phyloP scores from a whole-genome alignment of 345 rosid species.

The Mallotus nudiflorus region DNA sequence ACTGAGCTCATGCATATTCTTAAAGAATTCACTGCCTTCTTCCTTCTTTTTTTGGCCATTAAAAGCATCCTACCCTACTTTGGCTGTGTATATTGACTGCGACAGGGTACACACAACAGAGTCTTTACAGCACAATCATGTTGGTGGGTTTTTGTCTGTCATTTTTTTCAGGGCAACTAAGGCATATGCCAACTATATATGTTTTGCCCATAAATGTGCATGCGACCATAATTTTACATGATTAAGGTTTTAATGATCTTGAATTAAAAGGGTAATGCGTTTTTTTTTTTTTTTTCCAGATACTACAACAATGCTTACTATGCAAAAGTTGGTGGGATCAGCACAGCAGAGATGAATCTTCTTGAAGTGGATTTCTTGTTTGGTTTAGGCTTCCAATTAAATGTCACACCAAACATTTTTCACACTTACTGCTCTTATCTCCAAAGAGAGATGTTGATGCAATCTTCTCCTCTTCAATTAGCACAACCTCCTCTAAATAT shows the following conservation, averaged over 20 bases:
- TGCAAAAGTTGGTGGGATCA: conserved; percentile 73
- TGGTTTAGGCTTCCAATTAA: conserved; percentile 62
- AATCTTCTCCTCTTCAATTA: conserved; percentile 37
- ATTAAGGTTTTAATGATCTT: neutral
- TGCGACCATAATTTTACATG: neutral
- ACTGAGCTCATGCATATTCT: too few species aligned
- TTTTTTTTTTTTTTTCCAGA: conserved; percentile 22
- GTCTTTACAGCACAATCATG: conserved; percentile 12
- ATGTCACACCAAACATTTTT: conserved; percentile 56
- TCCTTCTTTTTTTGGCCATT: neutral
- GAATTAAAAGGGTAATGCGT: neutral
- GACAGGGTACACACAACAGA: neutral
- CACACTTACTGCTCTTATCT: conserved; percentile 54
- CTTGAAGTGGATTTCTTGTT: conserved; percentile 77
- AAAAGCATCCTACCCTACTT: conserved; percentile 10
- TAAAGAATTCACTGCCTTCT: neutral
- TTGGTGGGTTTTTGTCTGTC: conserved; percentile 29
- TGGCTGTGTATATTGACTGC: conserved; percentile 8
- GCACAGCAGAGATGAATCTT: conserved; percentile 66
- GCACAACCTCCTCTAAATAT: conserved; percentile 20
- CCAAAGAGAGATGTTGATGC: conserved; percentile 45
- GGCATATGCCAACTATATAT: neutral
- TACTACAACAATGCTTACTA: conserved; percentile 63
- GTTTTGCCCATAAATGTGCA: neutral
- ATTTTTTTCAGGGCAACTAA: neutral